These are phyloP conservation scores for Tremella mesenterica DNA, from an alignment of 768 basidiomycete genomes.

Conservation along the genomic window DNA sequence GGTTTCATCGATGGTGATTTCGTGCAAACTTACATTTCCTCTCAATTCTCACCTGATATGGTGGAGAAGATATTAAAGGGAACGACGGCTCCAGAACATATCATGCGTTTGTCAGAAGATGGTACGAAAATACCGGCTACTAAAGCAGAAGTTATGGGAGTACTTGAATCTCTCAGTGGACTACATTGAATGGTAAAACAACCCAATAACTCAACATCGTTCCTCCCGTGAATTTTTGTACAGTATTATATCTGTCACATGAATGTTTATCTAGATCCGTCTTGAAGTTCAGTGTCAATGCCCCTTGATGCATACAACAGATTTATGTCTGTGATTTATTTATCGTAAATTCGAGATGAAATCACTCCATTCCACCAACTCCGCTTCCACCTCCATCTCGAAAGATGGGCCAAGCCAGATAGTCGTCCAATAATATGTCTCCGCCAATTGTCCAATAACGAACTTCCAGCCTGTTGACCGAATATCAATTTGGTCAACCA, in stretches of 20 bases:
- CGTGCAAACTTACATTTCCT: conserved; percentile 36
- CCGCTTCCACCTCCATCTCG: too few species aligned
- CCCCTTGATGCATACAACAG: too few species aligned
- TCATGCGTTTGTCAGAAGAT: conserved; percentile 7
- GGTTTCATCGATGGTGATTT: conserved; percentile 44
- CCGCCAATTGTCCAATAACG: background rate
- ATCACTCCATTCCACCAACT: too few species aligned
- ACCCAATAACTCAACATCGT: too few species aligned
- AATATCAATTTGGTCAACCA: conserved; percentile 13
- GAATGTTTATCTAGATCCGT: too few species aligned
- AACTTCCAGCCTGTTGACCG: background rate
- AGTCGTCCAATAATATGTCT: conserved; percentile 4
- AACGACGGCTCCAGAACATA: conserved; percentile 17
- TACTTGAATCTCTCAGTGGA: conserved; percentile 30
- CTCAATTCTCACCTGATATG: conserved; percentile 7
- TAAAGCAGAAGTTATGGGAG: conserved; percentile 23
- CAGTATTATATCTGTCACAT: too few species aligned
- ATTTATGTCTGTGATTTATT: too few species aligned
- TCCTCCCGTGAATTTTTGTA: too few species aligned
- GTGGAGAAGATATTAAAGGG: conserved; percentile 27
- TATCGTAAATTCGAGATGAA: too few species aligned
- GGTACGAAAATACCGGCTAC: conserved; percentile 13
- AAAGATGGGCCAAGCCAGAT: too few species aligned
- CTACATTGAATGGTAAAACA: conserved; percentile 30
- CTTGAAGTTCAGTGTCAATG: too few species aligned